Evolutionary conservation across 2,329 filamentous ascomycete genomes (phyloP), one percentile per base, ranked within the genome.

Genomic region (Stromatinia cepivora): DNA sequence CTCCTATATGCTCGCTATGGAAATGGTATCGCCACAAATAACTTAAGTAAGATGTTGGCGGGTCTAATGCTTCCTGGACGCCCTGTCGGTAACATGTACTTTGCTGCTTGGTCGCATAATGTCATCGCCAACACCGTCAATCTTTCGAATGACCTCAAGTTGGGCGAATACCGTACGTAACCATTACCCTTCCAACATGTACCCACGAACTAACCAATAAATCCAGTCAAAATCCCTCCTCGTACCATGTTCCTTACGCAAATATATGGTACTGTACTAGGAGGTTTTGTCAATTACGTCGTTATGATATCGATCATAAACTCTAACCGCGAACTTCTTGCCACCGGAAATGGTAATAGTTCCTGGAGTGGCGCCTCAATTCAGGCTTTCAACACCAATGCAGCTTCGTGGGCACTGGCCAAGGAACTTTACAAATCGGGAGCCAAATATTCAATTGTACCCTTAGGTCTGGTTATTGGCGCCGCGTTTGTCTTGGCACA

Each of bases 11-110:
- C 84, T 3, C 80, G 84, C 0, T 87, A 80, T 53, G 86, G 86
- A 13, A 87, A 84, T 58, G 86, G 86, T 17, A 86, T 87, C 46
- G 84, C 84, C 10, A 87, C 85, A 3, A 87, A 87, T 74, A 86
- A 87, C 69, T 70, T 88, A 52, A 87, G 84, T 13, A 82, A 85
- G 73, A 82, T 85, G 79, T 74, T 86, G 31, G 83, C 80, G 4
- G 84, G 82, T 28, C 82, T 84, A 46, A 76, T 86, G 69, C 79
- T 81, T 66, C 83, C 80, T 20, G 79, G 79, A 4, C 71, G 77
- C 34, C 79, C 79, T 0, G 28, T 83, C 7, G 80, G 80, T 11
- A 82, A 83, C 70, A 80, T 83, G 77, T 82, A 82, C 73, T 84
- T 84, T 74, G 83, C 85, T 10, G 82, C 82, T 15, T 87, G 85